phyloP scores from a whole-genome alignment of 2,329 filamentous ascomycete species.

The Capronia coronata region DNA sequence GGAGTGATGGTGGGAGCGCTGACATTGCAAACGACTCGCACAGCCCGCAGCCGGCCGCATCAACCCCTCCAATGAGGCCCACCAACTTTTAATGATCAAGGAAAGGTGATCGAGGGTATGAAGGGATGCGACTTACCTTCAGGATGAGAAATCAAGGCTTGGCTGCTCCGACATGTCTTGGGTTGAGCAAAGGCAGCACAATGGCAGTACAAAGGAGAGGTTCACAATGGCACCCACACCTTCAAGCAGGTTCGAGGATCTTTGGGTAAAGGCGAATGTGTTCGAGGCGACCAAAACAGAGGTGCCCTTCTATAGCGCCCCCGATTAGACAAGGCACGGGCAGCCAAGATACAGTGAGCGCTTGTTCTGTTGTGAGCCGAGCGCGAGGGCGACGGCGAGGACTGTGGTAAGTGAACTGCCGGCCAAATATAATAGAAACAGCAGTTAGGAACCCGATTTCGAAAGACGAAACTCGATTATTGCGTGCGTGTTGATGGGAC shows the following conservation, averaged over 20 bases:
- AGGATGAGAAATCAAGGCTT: not conserved
- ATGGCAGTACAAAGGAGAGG: not conserved
- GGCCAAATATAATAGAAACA: not conserved
- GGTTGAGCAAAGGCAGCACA: not conserved
- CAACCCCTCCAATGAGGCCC: not conserved
- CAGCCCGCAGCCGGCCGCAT: not conserved
- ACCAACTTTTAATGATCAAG: not conserved
- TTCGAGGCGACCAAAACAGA: not conserved
- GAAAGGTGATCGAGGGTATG: not conserved
- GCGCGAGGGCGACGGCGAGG: not conserved
- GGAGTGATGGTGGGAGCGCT: not conserved
- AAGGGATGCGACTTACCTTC: not conserved
- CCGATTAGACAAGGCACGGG: not conserved
- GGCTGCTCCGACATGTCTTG: not conserved
- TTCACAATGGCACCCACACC: not conserved
- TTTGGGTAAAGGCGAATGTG: not conserved
- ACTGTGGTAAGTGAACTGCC: too few relatives aligned
- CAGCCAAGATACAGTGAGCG: not conserved
- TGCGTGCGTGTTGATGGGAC: too few relatives aligned
- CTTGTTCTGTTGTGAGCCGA: not conserved
- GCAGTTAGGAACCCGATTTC: not conserved
- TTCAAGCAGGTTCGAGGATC: too few relatives aligned
- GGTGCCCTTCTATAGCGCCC: not conserved
- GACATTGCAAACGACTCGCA: not conserved
- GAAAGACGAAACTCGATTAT: not conserved